phyloP scores from a whole-genome alignment of 1,139 yeast genomes.

The Debaryomyces psychrophilus region DNA sequence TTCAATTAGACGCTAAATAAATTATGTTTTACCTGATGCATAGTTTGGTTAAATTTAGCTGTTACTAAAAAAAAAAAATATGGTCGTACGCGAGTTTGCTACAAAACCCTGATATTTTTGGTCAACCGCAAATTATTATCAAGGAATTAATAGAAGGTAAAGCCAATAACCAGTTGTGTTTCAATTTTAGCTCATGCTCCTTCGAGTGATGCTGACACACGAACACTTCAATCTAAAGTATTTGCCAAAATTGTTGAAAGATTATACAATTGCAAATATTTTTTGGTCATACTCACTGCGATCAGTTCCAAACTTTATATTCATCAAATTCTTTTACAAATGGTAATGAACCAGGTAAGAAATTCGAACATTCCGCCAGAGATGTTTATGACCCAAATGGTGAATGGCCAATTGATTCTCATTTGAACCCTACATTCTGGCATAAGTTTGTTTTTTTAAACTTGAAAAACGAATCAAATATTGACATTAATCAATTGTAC shows the following conservation, averaged over 20 bases:
- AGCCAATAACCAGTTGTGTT: conserved; percentile 64
- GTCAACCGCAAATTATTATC: conserved; percentile 62
- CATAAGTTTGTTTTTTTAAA: conserved; percentile 40
- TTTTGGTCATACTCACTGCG: conserved; percentile 74
- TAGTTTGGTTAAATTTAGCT: conserved; percentile 65
- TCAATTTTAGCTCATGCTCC: conserved; percentile 76
- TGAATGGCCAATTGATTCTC: conserved; percentile 54
- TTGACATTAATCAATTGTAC: conserved; percentile 50
- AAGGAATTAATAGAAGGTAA: conserved; percentile 65
- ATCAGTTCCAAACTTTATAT: conserved; percentile 64
- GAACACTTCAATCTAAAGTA: conserved; percentile 63
- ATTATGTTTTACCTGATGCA: too few species aligned
- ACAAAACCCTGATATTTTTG: conserved; percentile 62
- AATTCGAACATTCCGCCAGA: conserved; percentile 59
- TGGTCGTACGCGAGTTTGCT: conserved; percentile 62
- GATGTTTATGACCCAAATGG: conserved; percentile 47
- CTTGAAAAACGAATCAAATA: conserved; percentile 37
- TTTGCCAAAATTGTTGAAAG: conserved; percentile 63
- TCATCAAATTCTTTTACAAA: conserved; percentile 24
- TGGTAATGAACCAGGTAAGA: too few species aligned
- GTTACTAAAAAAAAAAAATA: conserved; percentile 65
- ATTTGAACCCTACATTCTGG: conserved; percentile 66
- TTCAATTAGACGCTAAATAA: too few species aligned
- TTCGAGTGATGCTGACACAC: conserved; percentile 49
- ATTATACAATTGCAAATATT: conserved; percentile 72